Evolutionary conservation across 2,329 filamentous ascomycete species (phyloP), one percentile per base, ranked within the genome.

Genomic region (Lecanicillium sp.): DNA sequence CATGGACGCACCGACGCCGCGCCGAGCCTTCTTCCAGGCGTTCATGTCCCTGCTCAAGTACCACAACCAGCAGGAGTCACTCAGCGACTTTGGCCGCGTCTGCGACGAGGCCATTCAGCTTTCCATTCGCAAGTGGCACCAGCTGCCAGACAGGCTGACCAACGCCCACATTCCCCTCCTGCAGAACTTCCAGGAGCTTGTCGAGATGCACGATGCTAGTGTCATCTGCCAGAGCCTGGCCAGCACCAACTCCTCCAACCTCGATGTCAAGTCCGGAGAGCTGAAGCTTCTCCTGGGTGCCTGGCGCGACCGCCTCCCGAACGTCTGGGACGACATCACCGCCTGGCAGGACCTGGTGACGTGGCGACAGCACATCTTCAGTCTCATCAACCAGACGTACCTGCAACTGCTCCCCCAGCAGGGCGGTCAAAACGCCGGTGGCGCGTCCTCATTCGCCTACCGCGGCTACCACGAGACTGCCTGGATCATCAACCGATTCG

Each of bases 271-370:
- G 67, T 96, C 90, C 17, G 87, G 90, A 49, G 94, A 99, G 69
- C 78, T 98, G 2, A 98, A 98, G 69, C 70, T 98, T 44, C 79
- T 97, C 3, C 78, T 98, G 5, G 89, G 89, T 47, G 93, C 91
- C 7, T 99, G 93, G 93, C 83, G 93, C 50, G 93, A 99, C 63
- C 81, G 93, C 41, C 72, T 98, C 44, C 93, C 93, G 2, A 99
- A 99, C 61, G 86, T 95, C 3, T 99, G 93, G 93, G 93, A 99
- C 64, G 93, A 99, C 64, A 98, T 99, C 66, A 95, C 94, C 55
- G 89, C 93, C 32, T 99, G 93, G 93, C 93, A 98, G 65, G 94
- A 98, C 62, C 74, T 99, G 33, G 93, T 99, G n/a, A 98, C 93
- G 2, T 99, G 93, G 93, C 83, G 93, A 56, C 94, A 98, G 64